Evolutionary conservation across 441 rosid species (phyloP), one percentile per base, ranked within the genome.

Genomic region (Adansonia grandidieri): DNA sequence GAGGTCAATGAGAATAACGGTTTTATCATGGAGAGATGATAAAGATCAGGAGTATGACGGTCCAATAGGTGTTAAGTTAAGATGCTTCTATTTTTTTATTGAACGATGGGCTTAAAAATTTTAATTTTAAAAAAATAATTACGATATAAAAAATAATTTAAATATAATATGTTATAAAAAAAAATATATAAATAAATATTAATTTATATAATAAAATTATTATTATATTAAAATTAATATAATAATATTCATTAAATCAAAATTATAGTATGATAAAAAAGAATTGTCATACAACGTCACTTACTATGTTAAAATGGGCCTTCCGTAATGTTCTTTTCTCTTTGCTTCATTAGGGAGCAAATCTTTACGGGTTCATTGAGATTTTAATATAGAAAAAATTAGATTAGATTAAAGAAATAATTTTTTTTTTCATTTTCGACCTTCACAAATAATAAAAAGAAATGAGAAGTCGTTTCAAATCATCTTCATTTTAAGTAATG

Each of bases 261-360:
- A 28, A 28, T 28, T 28, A 28, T 28, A 28, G 32, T 28, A 28
- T 28, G 2, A 28, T 28, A 28, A 28, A 28, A 28, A 28, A 28
- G 32, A 28, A 1, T 28, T 28, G 32, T 28, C 32, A 28, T 28
- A 2, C 32, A 17, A 32, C 32, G 32, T 58, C 20, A 58, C 74
- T 58, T 40, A 74, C 47, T 44, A 6, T 5, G 80, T 50, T 48
- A 45, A 44, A 4, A 6, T 0, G 0, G 2, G 3, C 74, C 78
- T 73, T 62, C 83, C 58, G n/a, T 53, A 53, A 53, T 19, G n/a
- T 28, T 53, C 14, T 77, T 80, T 73, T 72, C 85, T 20, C 32
- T 84, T 77, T 71, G 75, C 15, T 45, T 56, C 74, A 78, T 6
- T 6, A 9, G 13, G 64, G 13, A 19, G 20, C 28, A 58, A 58